A percentile compares a stretch with the other conserved stretches of the same genome.
These are phyloP conservation scores for Cronartium ribicola DNA, from an alignment of 1,284 basidiomycete species.

Conservation along the genomic window DNA sequence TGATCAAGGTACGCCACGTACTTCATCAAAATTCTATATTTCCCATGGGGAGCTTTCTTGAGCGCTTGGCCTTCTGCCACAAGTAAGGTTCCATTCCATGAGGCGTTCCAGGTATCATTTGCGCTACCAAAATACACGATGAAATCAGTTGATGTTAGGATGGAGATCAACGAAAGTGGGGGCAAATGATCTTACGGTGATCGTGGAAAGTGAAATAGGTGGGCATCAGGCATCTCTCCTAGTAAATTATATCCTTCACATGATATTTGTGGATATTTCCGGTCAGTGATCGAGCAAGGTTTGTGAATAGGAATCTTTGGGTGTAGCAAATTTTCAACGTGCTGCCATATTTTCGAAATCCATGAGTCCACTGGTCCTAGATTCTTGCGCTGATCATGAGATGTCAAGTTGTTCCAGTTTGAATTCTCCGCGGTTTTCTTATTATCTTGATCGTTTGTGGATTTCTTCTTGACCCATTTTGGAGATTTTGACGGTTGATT, in stretches of 20 bases:
- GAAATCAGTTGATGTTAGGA: not conserved
- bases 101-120: not conserved
- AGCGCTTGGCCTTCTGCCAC: not conserved
- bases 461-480: too few species aligned
- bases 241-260: not conserved
- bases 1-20: not conserved
- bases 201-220: not conserved
- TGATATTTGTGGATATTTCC: not conserved
- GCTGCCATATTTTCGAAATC: too few species aligned
- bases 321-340: too few species aligned
- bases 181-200: not conserved
- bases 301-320: too few species aligned
- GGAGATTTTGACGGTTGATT: too few species aligned
- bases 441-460: too few species aligned
- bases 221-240: not conserved
- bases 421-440: too few species aligned
- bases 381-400: too few species aligned
- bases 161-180: not conserved
- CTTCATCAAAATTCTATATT: conserved; percentile 1
- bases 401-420: too few species aligned
- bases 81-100: not conserved
- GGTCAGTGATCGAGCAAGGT: not conserved
- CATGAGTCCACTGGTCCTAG: too few species aligned
- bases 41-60: not conserved
- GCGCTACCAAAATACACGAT: not conserved